Conservation (phyloP, 2,329 filamentous ascomycete species). For the Colletotrichum paranaense region DNA sequence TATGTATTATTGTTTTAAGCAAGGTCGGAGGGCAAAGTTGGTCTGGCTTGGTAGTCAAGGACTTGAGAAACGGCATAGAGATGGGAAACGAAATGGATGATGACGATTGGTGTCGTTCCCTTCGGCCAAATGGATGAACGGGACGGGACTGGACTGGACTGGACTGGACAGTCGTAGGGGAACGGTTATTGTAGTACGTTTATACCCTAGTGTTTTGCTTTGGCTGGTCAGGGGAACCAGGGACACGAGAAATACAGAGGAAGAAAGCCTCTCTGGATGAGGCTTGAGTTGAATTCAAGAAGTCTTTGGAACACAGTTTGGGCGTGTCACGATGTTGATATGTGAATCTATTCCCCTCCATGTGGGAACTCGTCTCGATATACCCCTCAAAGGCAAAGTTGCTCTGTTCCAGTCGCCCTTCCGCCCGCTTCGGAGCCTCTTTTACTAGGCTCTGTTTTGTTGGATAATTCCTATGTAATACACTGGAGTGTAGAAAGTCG, state of each 20-base stretch:
- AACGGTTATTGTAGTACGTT: slow-evolving; percentile 14
- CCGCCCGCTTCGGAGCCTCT: no score
- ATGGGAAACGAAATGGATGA: neutral
- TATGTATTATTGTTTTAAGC: neutral
- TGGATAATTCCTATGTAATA: no score
- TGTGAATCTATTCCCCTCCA: neutral
- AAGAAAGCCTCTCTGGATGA: neutral
- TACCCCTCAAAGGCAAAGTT: neutral
- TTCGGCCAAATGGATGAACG: neutral
- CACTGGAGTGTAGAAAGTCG: no score
- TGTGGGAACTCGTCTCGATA: neutral
- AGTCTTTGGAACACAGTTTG: neutral
- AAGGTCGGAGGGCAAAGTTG: no score
- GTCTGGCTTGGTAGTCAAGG: neutral
- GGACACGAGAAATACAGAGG: neutral
- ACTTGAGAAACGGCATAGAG: neutral
- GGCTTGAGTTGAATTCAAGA: neutral
- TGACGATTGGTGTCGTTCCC: neutral
- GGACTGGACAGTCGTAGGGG: neutral
- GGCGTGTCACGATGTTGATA: neutral
- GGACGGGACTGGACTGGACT: neutral
- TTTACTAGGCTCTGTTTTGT: no score
- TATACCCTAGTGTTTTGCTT: slow-evolving; percentile 34
- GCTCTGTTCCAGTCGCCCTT: neutral
- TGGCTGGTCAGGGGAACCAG: slow-evolving; percentile 5